Base-by-base conservation (phyloP, 768 basidiomycete species). In the Naganishia antarctica region DNA sequence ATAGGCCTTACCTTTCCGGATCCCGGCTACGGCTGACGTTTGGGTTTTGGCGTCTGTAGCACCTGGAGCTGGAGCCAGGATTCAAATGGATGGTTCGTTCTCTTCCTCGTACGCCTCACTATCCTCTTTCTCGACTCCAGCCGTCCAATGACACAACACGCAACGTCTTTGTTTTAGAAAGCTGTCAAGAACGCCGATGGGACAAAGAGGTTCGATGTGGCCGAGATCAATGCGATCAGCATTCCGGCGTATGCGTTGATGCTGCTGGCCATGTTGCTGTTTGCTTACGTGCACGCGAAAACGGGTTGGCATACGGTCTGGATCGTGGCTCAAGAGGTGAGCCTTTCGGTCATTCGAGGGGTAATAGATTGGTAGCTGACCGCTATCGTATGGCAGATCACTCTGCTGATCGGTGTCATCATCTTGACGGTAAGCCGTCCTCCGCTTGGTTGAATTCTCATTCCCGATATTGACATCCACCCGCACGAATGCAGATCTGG, bases 231-330 rank as follows among this genome's bases (percentile, higher is more conserved):
- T 48, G 66, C 68, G 2, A 71, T 71, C 62, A 66, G 66, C 25
- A 71, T 71, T 45, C 65, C 65, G 0, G 70, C 69, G 8, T 71
- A 71, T 57, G 67, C 64, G 15, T 44, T 71, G 3, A 67, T 68
- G 65, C 59, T 71, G 48, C 18, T 71, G 21, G 69, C 65, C 37
- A 71, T 71, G 70, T 40, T 71, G 37, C 21, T 29, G 18, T 71
- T 66, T 46, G 68, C 65, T 9, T 71, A 67, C 63, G 47, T 64
- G 1, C 66, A 65, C 37, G 67, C 65, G 5, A 32, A 46, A 23
- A 68, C 60, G n/a, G 70, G 70, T 11, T 63, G 64, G 67, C 53
- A 67, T 40, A 37, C 63, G 2, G 34, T 21, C 7, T 68, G 64
- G 67, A 57, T 71, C 28, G 31, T 71, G 5, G 63, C 64, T 8